Percentiles rank a stretch among this genome's conserved stretches.
phyloP scores from a whole-genome alignment of 805 yeast genomes.

The Starmerella etchellsii region DNA sequence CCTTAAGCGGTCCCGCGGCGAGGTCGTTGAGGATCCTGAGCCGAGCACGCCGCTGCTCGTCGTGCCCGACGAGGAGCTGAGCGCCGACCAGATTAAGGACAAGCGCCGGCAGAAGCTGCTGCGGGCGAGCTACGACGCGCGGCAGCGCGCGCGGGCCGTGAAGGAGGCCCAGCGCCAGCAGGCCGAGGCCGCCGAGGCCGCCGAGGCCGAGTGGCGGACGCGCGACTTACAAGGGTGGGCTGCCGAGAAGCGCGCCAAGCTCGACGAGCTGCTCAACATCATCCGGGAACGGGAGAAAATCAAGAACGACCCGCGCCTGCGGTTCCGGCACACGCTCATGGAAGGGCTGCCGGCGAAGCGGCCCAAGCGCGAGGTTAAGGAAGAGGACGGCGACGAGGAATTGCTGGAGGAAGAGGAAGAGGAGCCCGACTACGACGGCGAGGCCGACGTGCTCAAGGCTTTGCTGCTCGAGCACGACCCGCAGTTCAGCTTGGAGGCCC shows the following conservation, averaged over 20 bases:
- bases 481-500: conserved; percentile 70
- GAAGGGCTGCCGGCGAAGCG: not conserved
- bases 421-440: conserved; percentile 50
- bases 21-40: conserved; percentile 36
- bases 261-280: conserved; percentile 45
- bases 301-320: conserved; percentile 48
- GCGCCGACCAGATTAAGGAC: conserved; percentile 70
- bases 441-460: conserved; percentile 43
- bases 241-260: conserved; percentile 46
- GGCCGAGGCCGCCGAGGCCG: conserved; percentile 44
- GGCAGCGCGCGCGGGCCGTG: conserved; percentile 68
- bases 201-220: conserved; percentile 67
- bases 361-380: not conserved
- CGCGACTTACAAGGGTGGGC: conserved; percentile 72
- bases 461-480: conserved; percentile 75
- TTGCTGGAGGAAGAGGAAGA: conserved; percentile 53
- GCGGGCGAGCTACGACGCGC: conserved; percentile 81
- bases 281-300: conserved; percentile 58
- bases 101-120: conserved; percentile 71
- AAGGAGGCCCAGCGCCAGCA: conserved; percentile 53
- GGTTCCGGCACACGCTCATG: conserved; percentile 10
- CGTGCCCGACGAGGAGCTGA: conserved; percentile 69
- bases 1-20: conserved; percentile 32
- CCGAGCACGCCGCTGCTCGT: conserved; percentile 54
- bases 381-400: conserved; percentile 39